Evolutionary conservation across 2,329 filamentous ascomycete genomes (phyloP).

Genomic region (Arthrobotrys iridis): DNA sequence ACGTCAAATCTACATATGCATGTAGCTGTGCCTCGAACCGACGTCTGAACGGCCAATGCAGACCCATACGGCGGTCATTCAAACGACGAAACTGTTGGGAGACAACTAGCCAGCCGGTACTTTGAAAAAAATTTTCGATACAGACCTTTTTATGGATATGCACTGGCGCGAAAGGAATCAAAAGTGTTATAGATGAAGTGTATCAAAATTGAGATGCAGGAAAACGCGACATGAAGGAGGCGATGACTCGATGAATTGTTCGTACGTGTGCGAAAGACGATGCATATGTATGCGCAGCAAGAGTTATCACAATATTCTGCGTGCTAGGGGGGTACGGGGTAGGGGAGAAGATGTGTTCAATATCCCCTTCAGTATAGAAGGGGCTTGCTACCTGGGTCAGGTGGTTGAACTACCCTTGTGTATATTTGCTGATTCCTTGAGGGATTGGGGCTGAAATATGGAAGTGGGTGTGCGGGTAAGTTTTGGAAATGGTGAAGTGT

Average conservation of each 20-base stretch:
- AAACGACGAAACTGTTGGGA: conserved; percentile 1
- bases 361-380: neutral
- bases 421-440: neutral
- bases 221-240: neutral
- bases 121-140: neutral
- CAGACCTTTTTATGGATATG: neutral
- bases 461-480: neutral
- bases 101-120: neutral
- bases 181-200: neutral
- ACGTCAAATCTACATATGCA: neutral
- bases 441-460: neutral
- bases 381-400: neutral
- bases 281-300: conserved; percentile 3
- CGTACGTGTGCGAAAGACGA: neutral
- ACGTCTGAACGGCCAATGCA: neutral
- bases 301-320: neutral
- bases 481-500: conserved; percentile 1
- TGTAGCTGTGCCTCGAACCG: neutral
- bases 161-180: conserved; percentile 28
- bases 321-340: neutral
- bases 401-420: neutral
- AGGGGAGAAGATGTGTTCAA: neutral
- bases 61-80: neutral
- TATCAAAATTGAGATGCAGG: neutral
- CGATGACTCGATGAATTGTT: conserved; percentile 5